Evolutionary conservation across 768 basidiomycete genomes (phyloP).

Genomic region (Leccinum sublutescens): DNA sequence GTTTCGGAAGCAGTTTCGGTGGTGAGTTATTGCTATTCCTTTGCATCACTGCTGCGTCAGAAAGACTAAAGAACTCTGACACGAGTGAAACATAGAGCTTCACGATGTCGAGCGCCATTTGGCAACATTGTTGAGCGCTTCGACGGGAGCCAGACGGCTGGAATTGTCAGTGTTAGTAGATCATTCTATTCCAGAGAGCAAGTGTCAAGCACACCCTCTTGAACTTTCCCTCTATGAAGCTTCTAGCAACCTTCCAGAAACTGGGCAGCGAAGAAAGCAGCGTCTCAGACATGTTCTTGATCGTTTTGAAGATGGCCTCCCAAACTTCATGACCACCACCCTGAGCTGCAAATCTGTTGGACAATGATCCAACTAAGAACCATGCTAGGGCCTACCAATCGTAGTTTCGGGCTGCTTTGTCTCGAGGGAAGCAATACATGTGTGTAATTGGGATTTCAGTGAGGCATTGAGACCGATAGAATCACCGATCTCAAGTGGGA

Average conservation of each 20-base stretch:
- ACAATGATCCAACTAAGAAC: neutral
- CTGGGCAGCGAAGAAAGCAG: constrained; percentile 82
- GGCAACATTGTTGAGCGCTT: constrained; percentile 77
- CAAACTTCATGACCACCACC: constrained; percentile 75
- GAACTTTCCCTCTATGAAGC: constrained; percentile 91
- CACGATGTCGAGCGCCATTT: constrained; percentile 86
- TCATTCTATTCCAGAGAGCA: neutral
- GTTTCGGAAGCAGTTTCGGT: constrained; percentile 61
- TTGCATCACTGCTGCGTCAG: constrained; percentile 71
- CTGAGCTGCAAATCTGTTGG: constrained; percentile 46
- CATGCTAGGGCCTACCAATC: constrained; percentile 45
- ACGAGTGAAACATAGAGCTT: constrained; percentile 82
- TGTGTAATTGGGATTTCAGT: constrained; percentile 57
- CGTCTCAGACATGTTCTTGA: constrained; percentile 85
- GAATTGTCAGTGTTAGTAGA: constrained; percentile 8
- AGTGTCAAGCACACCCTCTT: constrained; percentile 58
- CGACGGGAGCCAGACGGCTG: constrained; percentile 55
- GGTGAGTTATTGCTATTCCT: constrained; percentile 37
- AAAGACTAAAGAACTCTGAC: constrained; percentile 83
- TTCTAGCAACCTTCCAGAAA: constrained; percentile 91
- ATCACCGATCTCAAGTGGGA: constrained; percentile 33
- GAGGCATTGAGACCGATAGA: constrained; percentile 41
- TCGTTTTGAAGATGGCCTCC: constrained; percentile 73
- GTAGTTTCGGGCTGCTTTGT: constrained; percentile 58
- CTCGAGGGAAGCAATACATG: constrained; percentile 59